phyloP scores from a whole-genome alignment of 2,329 filamentous ascomycete genomes.

The Tolypocladium ophioglossoides region DNA sequence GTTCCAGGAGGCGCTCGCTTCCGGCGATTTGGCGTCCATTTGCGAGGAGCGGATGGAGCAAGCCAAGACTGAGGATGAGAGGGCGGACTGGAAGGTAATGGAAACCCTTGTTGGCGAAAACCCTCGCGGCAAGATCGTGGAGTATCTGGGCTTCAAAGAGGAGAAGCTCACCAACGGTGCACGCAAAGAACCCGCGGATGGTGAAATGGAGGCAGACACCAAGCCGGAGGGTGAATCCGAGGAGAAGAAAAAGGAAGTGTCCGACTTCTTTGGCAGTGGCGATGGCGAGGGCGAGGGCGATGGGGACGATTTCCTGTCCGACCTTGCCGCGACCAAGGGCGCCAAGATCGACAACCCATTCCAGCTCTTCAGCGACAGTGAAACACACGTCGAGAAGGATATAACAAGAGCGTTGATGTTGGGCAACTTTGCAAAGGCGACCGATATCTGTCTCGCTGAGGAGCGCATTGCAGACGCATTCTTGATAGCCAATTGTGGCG shows the following conservation, averaged over 20 bases:
- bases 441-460: slow-evolving; percentile 80
- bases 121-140: slow-evolving; percentile 74
- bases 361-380: slow-evolving; percentile 74
- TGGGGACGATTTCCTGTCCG: slow-evolving; percentile 77
- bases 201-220: slow-evolving; percentile 17
- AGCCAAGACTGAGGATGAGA: slow-evolving; percentile 80
- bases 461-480: slow-evolving; percentile 91
- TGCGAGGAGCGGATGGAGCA: slow-evolving; percentile 69
- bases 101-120: slow-evolving; percentile 78
- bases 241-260: slow-evolving; percentile 51
- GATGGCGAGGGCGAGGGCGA: slow-evolving; percentile 51
- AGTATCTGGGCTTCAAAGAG: slow-evolving; percentile 80
- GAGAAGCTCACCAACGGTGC: slow-evolving; percentile 42
- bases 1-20: slow-evolving; percentile 73
- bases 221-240: slow-evolving; percentile 19
- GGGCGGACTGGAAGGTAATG: slow-evolving; percentile 92
- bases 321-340: slow-evolving; percentile 77
- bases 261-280: slow-evolving; percentile 68
- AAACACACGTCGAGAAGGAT: slow-evolving; percentile 71
- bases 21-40: slow-evolving; percentile 66
- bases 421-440: slow-evolving; percentile 81
- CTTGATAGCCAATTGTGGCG: slow-evolving; percentile 94
- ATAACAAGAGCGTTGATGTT: slow-evolving; percentile 85
- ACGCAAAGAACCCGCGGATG: slow-evolving; percentile 15
- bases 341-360: slow-evolving; percentile 93